Conservation (phyloP, 306 rosid genomes). For the Crotalaria pallida region DNA sequence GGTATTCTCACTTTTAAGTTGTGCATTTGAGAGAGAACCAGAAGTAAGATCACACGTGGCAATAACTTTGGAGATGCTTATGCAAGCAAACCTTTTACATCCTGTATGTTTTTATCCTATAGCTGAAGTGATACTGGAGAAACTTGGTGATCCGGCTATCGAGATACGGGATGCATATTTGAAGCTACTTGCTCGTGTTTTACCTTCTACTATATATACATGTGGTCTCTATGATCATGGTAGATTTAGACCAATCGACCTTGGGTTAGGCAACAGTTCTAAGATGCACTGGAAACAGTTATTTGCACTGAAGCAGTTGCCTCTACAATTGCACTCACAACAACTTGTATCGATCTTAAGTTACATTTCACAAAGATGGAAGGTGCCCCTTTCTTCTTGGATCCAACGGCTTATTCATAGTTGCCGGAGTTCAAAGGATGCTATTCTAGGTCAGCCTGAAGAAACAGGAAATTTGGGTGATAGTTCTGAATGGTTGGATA, state of each 20-base stretch:
- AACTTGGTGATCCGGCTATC: constrained; percentile 81
- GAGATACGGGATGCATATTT: constrained; percentile 60
- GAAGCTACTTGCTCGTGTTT: constrained; percentile 59
- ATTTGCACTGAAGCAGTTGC: constrained; percentile 84
- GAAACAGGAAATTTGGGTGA: constrained; percentile 54
- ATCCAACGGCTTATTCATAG: constrained; percentile 80
- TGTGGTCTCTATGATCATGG: constrained; percentile 69
- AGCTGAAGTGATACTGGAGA: constrained; percentile 74
- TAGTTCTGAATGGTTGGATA: constrained; percentile 58
- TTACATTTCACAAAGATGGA: constrained; percentile 93
- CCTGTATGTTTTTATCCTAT: constrained; percentile 62
- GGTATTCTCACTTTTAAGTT: constrained; percentile 61
- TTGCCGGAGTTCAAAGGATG: constrained; percentile 66
- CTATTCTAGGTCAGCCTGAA: constrained; percentile 52
- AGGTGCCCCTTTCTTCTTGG: constrained; percentile 93
- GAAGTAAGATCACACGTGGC: constrained; percentile 80
- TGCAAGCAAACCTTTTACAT: constrained; percentile 76
- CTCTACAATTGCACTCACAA: constrained; percentile 71
- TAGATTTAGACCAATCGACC: constrained; percentile 45
- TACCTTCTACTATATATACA: constrained; percentile 72
- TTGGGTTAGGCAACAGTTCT: constrained; percentile 41
- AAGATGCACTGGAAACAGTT: constrained; percentile 86
- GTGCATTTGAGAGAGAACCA: constrained; percentile 74
- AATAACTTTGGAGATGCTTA: constrained; percentile 62
- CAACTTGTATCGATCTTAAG: constrained; percentile 89